Percentiles rank a stretch among this genome's conserved stretches.
phyloP scores from a whole-genome alignment of 352 stramenopile genomes.

The Lagenidium sp. region DNA sequence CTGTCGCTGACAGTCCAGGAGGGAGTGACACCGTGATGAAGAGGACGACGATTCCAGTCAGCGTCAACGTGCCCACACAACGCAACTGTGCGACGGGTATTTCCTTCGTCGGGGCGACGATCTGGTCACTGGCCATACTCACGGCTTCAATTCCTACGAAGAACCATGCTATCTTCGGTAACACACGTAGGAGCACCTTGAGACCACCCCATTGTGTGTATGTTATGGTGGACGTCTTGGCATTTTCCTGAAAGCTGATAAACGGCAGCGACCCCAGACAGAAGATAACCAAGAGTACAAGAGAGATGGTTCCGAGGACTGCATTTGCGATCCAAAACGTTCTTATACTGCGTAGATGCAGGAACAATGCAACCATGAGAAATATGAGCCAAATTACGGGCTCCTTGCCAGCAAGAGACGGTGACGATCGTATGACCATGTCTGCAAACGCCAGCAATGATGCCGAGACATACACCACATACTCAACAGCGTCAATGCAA shows the following conservation, averaged over 20 bases:
- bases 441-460: conserved; percentile 1
- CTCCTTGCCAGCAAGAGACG: conserved; percentile 1
- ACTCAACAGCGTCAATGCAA: conserved; percentile 9
- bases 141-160: conserved; percentile 39
- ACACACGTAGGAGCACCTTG: conserved; percentile 19
- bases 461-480: conserved; percentile 8
- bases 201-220: too few species aligned
- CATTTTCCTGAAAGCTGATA: background rate
- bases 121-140: conserved; percentile 18
- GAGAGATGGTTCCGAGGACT: background rate
- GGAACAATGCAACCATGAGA: conserved; percentile 1
- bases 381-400: conserved; percentile 4
- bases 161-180: conserved; percentile 30
- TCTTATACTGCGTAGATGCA: background rate
- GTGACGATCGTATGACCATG: background rate
- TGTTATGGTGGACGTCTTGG: background rate
- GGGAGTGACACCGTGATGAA: conserved; percentile 16
- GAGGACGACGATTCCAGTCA: conserved; percentile 7
- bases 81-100: conserved; percentile 31
- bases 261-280: background rate
- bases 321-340: background rate
- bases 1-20: conserved; percentile 1
- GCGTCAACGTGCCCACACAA: conserved; percentile 14
- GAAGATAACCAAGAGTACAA: background rate
- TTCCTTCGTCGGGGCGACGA: conserved; percentile 24